Evolutionary conservation across 1,139 yeast genomes (phyloP).

Genomic region (Yamadazyma conglobata): DNA sequence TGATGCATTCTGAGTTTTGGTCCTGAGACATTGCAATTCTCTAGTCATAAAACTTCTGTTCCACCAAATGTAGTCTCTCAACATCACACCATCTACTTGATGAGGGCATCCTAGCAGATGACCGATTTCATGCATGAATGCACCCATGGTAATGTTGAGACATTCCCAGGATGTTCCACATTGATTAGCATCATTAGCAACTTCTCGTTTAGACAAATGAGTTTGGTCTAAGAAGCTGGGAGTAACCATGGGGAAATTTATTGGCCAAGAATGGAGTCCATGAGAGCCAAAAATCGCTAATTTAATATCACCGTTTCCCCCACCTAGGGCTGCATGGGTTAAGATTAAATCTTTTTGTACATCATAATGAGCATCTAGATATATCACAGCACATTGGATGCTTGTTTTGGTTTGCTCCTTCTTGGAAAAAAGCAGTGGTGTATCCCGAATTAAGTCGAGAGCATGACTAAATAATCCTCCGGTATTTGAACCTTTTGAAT

Average conservation of each 20-base stretch:
- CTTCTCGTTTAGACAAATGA: constrained; percentile 57
- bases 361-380: constrained; percentile 86
- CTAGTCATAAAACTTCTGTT: constrained; percentile 75
- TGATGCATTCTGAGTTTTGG: constrained; percentile 32
- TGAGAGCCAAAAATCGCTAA: constrained; percentile 94
- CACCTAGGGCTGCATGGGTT: constrained; percentile 95
- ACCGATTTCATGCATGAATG: constrained; percentile 94
- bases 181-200: constrained; percentile 83
- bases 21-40: constrained; percentile 57
- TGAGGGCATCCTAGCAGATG: constrained; percentile 91
- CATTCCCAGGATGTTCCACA: constrained; percentile 93
- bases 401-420: constrained; percentile 31
- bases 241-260: constrained; percentile 63
- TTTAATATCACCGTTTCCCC: constrained; percentile 66
- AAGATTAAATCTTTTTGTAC: constrained; percentile 52
- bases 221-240: constrained; percentile 73
- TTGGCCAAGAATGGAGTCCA: constrained; percentile 88
- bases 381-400: constrained; percentile 80
- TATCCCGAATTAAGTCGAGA: constrained; percentile 54
- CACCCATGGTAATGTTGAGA: constrained; percentile 81
- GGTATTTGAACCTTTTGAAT: constrained; percentile 61
- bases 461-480: constrained; percentile 83
- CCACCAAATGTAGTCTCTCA: constrained; percentile 77
- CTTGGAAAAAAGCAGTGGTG: constrained; percentile 28
- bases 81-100: constrained; percentile 85